Conservation (phyloP, 1,139 yeast genomes). For the Pneumocystis canis region DNA sequence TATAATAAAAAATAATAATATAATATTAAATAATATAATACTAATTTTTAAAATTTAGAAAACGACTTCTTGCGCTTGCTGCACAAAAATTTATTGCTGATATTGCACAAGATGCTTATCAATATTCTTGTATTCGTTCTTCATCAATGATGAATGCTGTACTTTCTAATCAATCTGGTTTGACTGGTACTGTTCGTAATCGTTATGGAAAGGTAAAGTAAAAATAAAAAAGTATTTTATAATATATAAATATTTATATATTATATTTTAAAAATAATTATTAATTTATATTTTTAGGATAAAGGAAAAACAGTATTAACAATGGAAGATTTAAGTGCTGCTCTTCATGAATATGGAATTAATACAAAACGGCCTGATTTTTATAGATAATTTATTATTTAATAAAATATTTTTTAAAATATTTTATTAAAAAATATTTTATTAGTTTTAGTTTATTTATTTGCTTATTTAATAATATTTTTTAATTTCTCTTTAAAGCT, state of each 20-base stretch:
- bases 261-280: too few relatives aligned
- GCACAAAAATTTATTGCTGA: constrained; percentile 92
- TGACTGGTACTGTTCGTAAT: constrained; percentile 13
- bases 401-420: too few relatives aligned
- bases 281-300: constrained; percentile 29
- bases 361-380: constrained; percentile 86
- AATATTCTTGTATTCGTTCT: constrained; percentile 79
- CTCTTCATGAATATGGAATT: constrained; percentile 81
- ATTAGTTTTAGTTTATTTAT: too few relatives aligned
- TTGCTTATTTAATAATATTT: too few relatives aligned
- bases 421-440: background rate
- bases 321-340: constrained; percentile 78
- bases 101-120: constrained; percentile 92
- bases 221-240: too few relatives aligned
- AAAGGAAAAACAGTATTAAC: constrained; percentile 70
- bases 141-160: constrained; percentile 18
- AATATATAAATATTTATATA: too few relatives aligned
- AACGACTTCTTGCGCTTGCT: constrained; percentile 76
- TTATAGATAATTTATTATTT: constrained; percentile 38
- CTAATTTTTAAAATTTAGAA: constrained; percentile 6
- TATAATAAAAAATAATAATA: too few relatives aligned
- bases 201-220: constrained; percentile 25
- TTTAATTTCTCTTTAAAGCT: too few relatives aligned
- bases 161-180: constrained; percentile 16
- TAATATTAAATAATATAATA: background rate